Conservation (phyloP, 1,284 basidiomycete species). For the Phellinidium pouzarii region DNA sequence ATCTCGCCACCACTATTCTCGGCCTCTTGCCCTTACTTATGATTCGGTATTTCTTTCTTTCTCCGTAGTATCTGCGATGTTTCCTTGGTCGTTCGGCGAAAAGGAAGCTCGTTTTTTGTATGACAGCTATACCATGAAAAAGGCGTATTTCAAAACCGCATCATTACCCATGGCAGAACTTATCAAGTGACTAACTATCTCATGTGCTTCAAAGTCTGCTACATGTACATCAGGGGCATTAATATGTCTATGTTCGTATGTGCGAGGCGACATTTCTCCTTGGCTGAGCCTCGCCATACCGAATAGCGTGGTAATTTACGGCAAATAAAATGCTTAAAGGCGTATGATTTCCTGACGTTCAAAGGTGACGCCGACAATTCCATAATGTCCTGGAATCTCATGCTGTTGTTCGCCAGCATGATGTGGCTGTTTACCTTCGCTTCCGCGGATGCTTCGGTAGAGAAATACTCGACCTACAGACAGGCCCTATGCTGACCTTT, state of each 20-base stretch:
- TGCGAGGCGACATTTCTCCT: neutral
- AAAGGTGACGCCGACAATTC: neutral
- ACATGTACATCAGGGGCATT: neutral
- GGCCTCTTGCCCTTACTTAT: neutral
- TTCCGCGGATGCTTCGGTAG: neutral
- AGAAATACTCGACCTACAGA: neutral
- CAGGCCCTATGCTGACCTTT: neutral
- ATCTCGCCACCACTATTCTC: neutral
- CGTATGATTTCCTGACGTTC: neutral
- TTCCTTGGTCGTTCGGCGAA: neutral
- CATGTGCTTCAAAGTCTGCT: neutral
- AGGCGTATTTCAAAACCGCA: neutral
- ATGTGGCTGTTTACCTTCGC: neutral
- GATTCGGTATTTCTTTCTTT: neutral
- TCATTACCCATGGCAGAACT: neutral
- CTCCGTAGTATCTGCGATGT: neutral
- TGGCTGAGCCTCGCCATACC: neutral
- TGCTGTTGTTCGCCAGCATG: neutral
- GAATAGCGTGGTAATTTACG: neutral
- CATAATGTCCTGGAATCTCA: neutral
- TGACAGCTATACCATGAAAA: neutral
- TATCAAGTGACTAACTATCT: neutral
- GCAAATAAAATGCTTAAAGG: neutral
- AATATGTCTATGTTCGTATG: neutral
- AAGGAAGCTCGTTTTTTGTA: neutral